Conservation (phyloP, 257 asterid genomes). For the Rubia yunnanensis region DNA sequence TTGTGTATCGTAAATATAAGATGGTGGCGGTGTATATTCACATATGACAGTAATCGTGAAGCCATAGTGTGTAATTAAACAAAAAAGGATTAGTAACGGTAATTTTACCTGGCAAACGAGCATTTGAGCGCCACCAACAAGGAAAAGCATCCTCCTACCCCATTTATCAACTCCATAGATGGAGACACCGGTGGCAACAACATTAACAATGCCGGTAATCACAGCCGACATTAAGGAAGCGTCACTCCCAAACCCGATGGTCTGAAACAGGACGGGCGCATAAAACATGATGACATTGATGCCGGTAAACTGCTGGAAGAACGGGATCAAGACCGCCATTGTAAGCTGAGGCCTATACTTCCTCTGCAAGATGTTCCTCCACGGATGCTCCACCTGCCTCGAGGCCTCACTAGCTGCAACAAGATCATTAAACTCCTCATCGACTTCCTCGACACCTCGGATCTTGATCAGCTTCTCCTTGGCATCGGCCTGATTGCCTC, state of each 20-base stretch:
- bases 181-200: not conserved
- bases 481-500: slow-evolving; percentile 48
- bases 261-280: slow-evolving; percentile 63
- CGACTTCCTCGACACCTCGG: slow-evolving; percentile 46
- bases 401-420: slow-evolving; percentile 69
- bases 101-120: slow-evolving; percentile 5
- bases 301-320: slow-evolving; percentile 62
- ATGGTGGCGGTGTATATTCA: no score
- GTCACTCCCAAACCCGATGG: not conserved
- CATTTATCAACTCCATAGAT: slow-evolving; percentile 8
- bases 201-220: slow-evolving; percentile 1
- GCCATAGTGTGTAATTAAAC: no score
- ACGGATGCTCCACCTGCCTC: slow-evolving; percentile 47
- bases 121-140: not conserved
- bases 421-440: slow-evolving; percentile 62
- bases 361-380: slow-evolving; percentile 52
- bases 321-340: slow-evolving; percentile 65
- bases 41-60: no score
- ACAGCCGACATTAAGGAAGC: slow-evolving; percentile 6
- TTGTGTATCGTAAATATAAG: no score
- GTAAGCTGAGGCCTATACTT: slow-evolving; percentile 73
- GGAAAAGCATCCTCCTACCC: slow-evolving; percentile 7
- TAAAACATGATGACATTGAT: slow-evolving; percentile 33
- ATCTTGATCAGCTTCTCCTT: slow-evolving; percentile 35
- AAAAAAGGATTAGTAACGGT: no score